A percentile compares a stretch with the other conserved stretches of the same genome.
Evolutionary conservation across 2,329 filamentous ascomycete species (phyloP).

Genomic region (Ophiostoma populinum): DNA sequence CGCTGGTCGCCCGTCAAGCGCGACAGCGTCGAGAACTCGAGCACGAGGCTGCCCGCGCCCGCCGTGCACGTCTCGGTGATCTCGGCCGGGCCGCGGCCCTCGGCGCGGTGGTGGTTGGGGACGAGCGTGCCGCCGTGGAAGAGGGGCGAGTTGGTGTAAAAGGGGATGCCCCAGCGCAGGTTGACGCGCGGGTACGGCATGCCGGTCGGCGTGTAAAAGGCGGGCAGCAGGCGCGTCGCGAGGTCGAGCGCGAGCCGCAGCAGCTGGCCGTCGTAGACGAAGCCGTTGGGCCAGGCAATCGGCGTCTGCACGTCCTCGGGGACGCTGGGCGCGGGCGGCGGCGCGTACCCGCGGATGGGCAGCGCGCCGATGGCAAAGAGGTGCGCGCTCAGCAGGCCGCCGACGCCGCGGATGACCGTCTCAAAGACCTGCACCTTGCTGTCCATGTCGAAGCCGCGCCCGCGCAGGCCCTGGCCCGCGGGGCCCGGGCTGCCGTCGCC

Average conservation of each 20-base stretch:
- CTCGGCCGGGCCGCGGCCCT: conserved; percentile 35
- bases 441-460: conserved; percentile 78
- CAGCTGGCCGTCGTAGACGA: conserved; percentile 78
- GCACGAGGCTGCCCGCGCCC: conserved; percentile 82
- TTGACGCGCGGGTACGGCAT: conserved; percentile 93
- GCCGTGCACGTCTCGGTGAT: conserved; percentile 94
- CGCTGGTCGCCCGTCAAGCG: conserved; percentile 68
- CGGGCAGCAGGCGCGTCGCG: conserved; percentile 67
- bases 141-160: conserved; percentile 67
- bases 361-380: conserved; percentile 82
- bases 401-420: conserved; percentile 85
- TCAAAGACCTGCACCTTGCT: conserved; percentile 99
- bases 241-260: conserved; percentile 79
- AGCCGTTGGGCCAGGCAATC: conserved; percentile 58
- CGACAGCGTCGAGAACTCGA: conserved; percentile 85
- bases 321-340: conserved; percentile 19
- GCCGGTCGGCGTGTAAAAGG: conserved; percentile 80
- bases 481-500: conserved; percentile 62
- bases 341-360: conserved; percentile 62
- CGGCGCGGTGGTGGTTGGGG: conserved; percentile 16
- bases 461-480: conserved; percentile 51
- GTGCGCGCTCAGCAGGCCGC: conserved; percentile 81
- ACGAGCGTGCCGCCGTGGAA: conserved; percentile 29
- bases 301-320: conserved; percentile 19
- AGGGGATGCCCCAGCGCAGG: conserved; percentile 75